phyloP scores from a whole-genome alignment of 441 rosid species.

The Syzygium syzygioides region DNA sequence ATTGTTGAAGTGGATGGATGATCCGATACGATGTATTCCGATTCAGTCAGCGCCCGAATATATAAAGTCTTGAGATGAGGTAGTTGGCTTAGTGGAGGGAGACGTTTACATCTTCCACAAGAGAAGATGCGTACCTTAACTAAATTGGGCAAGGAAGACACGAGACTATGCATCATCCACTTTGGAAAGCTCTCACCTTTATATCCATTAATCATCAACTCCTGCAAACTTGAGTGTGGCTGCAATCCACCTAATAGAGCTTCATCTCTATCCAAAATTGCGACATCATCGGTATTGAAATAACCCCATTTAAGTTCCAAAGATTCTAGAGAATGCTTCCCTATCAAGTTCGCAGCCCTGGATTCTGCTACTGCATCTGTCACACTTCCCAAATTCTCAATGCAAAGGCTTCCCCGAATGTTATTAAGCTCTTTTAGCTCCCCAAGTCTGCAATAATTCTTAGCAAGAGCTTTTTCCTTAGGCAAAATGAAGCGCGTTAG shows the following conservation, averaged over 20 bases:
- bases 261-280: not conserved
- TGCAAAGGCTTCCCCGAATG: not conserved
- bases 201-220: rapidly evolving
- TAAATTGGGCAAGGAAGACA: not conserved
- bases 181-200: not conserved
- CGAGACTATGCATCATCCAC: not conserved
- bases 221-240: not conserved
- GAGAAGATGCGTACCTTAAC: rapidly evolving
- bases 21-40: not conserved
- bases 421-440: not conserved
- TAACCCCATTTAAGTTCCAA: rapidly evolving
- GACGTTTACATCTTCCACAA: rapidly evolving
- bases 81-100: not conserved
- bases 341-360: not conserved
- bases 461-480: not conserved
- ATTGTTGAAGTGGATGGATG: rapidly evolving
- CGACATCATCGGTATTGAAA: not conserved
- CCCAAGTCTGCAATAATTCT: not conserved
- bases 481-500: not conserved
- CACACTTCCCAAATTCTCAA: not conserved
- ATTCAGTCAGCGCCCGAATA: rapidly evolving
- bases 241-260: rapidly evolving
- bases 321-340: not conserved
- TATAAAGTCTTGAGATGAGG: rapidly evolving
- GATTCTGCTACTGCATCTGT: rapidly evolving